Percentiles rank a stretch among this genome's conserved stretches.
These are phyloP conservation scores for Vigna radiata DNA, from an alignment of 306 rosid species.

Conservation along the genomic window DNA sequence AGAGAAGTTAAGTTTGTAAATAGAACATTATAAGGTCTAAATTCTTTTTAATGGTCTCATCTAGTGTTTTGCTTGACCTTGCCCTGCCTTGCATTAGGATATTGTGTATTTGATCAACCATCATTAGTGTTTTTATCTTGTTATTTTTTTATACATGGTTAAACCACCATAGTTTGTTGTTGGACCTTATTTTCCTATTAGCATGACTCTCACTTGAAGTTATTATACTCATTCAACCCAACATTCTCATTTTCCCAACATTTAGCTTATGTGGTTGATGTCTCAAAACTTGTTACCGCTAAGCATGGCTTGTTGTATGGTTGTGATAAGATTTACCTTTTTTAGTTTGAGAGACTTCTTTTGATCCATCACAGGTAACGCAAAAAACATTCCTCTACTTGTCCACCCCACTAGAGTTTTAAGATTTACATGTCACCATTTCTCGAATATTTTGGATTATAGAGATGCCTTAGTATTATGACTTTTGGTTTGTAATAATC, in stretches of 20 bases:
- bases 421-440: conserved; percentile 19
- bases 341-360: neutral
- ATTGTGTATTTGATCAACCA: neutral
- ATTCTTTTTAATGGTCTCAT: neutral
- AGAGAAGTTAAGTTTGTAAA: neutral
- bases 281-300: neutral
- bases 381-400: neutral
- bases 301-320: neutral
- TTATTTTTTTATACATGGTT: neutral
- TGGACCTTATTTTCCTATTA: neutral
- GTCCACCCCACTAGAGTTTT: neutral
- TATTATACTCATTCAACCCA: conserved; percentile 10
- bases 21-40: neutral
- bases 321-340: neutral
- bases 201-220: neutral
- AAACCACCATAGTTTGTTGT: neutral
- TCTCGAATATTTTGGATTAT: neutral
- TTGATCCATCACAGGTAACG: neutral
- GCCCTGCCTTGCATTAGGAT: neutral
- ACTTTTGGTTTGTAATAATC: neutral
- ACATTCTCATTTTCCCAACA: neutral
- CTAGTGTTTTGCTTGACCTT: neutral
- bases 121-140: neutral
- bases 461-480: neutral
- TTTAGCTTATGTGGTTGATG: neutral